A percentile compares a stretch with the other conserved stretches of the same genome.
Evolutionary conservation across 2,329 filamentous ascomycete genomes (phyloP).

Genomic region (Cladosporium velox): DNA sequence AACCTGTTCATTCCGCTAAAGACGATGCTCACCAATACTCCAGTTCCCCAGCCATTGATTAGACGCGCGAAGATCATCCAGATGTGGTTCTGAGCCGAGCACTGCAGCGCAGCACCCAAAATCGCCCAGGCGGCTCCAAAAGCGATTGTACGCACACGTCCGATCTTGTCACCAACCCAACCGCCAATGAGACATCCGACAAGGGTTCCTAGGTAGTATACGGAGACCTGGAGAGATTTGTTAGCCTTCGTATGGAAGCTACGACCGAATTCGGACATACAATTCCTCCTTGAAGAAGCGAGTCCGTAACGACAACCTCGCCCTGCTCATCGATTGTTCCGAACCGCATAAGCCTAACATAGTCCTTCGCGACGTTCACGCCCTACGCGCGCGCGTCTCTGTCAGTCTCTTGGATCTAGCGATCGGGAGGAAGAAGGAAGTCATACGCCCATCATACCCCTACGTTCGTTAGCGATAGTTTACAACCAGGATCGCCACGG

Average conservation of each 20-base stretch:
- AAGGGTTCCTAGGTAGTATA: conserved; percentile 63
- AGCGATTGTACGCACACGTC: conserved; percentile 65
- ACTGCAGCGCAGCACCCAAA: conserved; percentile 63
- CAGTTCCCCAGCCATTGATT: conserved; percentile 59
- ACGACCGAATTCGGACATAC: conserved; percentile 27
- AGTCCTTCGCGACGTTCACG: conserved; percentile 66
- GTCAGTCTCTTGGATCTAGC: no score
- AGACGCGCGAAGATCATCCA: conserved; percentile 58
- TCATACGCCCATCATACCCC: conserved; percentile 49
- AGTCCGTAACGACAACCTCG: conserved; percentile 57
- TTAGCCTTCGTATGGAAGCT: neutral
- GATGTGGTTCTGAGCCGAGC: conserved; percentile 63
- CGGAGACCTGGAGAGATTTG: conserved; percentile 40
- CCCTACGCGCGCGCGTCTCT: conserved; percentile 39
- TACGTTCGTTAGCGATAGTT: conserved; percentile 25
- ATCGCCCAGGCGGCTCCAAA: conserved; percentile 51
- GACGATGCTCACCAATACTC: conserved; percentile 55
- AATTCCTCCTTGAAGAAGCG: conserved; percentile 64
- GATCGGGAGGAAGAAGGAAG: no score
- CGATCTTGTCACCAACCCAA: conserved; percentile 63
- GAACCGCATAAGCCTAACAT: conserved; percentile 65
- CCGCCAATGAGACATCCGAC: conserved; percentile 65
- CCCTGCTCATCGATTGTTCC: conserved; percentile 45
- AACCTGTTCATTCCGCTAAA: neutral
- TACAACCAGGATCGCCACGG: conserved; percentile 47